These are phyloP conservation scores for Trametes cubensis DNA, from an alignment of 768 basidiomycete genomes.

Conservation along the genomic window DNA sequence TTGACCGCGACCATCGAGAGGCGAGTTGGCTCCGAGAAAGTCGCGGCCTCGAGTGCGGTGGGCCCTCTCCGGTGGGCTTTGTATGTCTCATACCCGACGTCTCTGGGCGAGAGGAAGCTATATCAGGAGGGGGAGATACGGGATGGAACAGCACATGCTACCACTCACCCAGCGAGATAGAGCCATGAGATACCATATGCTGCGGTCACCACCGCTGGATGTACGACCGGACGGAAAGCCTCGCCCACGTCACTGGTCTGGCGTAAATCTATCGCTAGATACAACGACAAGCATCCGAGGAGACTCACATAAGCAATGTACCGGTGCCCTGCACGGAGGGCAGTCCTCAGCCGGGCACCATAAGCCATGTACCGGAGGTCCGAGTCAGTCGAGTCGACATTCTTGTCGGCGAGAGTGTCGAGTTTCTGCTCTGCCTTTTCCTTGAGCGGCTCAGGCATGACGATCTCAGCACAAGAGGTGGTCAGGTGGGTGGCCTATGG, in stretches of 20 bases:
- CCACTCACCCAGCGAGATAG: constrained; percentile 64
- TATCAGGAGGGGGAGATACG: constrained; percentile 3
- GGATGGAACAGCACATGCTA: constrained; percentile 7
- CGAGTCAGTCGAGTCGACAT: constrained; percentile 69
- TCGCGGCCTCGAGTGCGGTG: constrained; percentile 62
- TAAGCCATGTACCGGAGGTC: constrained; percentile 76
- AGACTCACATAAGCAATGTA: constrained; percentile 76
- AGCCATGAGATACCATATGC: constrained; percentile 84
- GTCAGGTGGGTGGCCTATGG: background rate
- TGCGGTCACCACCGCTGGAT: constrained; percentile 69
- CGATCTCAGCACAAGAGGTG: background rate
- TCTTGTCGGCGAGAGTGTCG: constrained; percentile 59
- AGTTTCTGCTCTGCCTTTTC: constrained; percentile 50
- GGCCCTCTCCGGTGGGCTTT: constrained; percentile 74
- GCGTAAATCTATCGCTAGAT: constrained; percentile 27
- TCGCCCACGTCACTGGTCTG: constrained; percentile 85
- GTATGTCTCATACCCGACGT: constrained; percentile 81
- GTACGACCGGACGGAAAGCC: constrained; percentile 79
- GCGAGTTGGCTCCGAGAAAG: constrained; percentile 71
- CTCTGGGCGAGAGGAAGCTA: constrained; percentile 39
- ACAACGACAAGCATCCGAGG: background rate
- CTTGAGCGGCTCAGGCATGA: constrained; percentile 25
- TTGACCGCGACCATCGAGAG: constrained; percentile 72
- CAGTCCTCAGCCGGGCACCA: constrained; percentile 75
- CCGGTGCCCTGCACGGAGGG: constrained; percentile 65